Base-by-base conservation (phyloP, 495 filamentous ascomycete genomes). In the Aspergillus ellipticus region DNA sequence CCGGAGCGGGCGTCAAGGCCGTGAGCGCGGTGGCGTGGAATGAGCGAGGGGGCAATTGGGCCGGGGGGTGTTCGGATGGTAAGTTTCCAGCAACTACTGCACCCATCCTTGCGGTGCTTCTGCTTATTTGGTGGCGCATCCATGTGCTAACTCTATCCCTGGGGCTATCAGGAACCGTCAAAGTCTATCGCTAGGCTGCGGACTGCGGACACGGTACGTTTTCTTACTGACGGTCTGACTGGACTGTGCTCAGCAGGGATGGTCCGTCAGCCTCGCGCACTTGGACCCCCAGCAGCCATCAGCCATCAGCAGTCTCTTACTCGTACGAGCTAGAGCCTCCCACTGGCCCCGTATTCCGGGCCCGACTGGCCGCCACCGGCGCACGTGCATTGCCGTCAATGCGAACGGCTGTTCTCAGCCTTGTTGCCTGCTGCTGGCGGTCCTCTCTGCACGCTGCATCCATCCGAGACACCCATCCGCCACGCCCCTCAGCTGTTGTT, bases 1-100 rank as follows among this genome's bases (percentile, higher is more conserved):
- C 68, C 81, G 65, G 83, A 43, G 81, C 68, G 72, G 79, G 75
- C 57, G 83, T 71, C 21, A 85, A 79, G 64, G 82, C 73, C 6
- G 80, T 82, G 10, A 87, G 80, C 54, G 72, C 75, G 67, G 81
- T 95, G 50, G 85, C 89, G 15, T 94, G 89, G 85, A 88, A 87
- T 62, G 80, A 86, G 52, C 74, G 74, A 31, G 85, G 84, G 8
- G 85, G 80, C 55, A 82, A 85, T 57, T 86, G 83, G 83, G 82
- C 76, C 15, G 82, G 79, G 59, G 83, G 79, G n/a, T 84, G 83
- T 54, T 79, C 74, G 2, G 79, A 87, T 74, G 82, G 81, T 79
- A 68, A 63, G 74, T 58, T 47, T 45, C 16, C 35, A n/a, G n/a
- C n/a, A n/a, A n/a, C n/a, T n/a, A n/a, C n/a, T n/a, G n/a, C n/a